phyloP scores from a whole-genome alignment of 176 grass and related monocot genomes.

The Ananas comosus region DNA sequence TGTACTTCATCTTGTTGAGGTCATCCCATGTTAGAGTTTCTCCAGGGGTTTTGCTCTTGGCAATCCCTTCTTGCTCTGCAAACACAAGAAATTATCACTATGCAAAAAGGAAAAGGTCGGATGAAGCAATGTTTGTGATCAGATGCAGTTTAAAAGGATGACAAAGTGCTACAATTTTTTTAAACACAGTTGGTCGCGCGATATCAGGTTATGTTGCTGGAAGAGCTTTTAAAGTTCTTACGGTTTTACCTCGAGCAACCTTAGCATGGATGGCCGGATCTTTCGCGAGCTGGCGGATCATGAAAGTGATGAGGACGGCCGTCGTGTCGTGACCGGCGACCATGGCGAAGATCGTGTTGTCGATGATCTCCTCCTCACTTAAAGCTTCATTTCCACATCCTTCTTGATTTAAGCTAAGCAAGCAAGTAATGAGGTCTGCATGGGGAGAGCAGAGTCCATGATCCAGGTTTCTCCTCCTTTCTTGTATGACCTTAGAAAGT shows the following conservation, averaged over 20 bases:
- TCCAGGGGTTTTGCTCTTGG: neutral
- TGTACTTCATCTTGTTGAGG: slow-evolving; percentile 19
- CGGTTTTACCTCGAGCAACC: no score
- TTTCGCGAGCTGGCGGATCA: slow-evolving; percentile 24
- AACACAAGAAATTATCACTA: neutral
- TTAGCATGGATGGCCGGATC: no score
- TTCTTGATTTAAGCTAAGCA: slow-evolving; percentile 7
- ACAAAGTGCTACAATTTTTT: no score
- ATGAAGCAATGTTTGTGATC: neutral
- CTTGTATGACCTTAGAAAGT: neutral
- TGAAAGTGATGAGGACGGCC: slow-evolving; percentile 26
- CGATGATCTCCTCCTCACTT: slow-evolving; percentile 27
- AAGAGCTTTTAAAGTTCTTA: no score
- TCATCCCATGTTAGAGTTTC: slow-evolving; percentile 3
- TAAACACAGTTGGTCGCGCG: no score
- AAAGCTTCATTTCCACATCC: neutral
- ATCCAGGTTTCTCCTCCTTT: slow-evolving; percentile 9
- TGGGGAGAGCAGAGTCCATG: neutral
- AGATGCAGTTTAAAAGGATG: no score
- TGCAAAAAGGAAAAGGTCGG: neutral
- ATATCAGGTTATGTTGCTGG: no score
- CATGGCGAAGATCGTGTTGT: slow-evolving; percentile 28
- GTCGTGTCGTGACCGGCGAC: slow-evolving; percentile 32
- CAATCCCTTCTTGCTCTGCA: slow-evolving; percentile 1
- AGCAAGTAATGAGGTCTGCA: slow-evolving; percentile 23